Base-by-base conservation (phyloP, 192 early-diverging fungal species). In the Funneliformis geosporum region DNA sequence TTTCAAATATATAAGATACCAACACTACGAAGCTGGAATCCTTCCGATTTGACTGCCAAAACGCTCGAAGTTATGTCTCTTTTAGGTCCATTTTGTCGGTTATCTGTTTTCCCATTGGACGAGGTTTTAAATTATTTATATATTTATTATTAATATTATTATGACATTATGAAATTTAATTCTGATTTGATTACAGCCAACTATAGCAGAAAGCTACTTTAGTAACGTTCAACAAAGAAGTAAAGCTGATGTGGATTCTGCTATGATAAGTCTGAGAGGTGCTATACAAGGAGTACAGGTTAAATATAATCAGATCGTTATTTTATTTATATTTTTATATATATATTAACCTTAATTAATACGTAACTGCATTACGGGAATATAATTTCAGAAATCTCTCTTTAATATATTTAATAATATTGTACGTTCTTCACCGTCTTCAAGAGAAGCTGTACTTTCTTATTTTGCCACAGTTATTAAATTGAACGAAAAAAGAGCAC, bases 1-100 rank as follows among this genome's bases (percentile, higher is more conserved):
- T 50, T 39, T 62, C 12, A 47, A 82, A 0, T 40, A 69, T 42
- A 59, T 68, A 72, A 79, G 80, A 43, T 83, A n/a, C 46, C 80
- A 42, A 73, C 42, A 61, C 61, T 87, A 42, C 72, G 81, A 25
- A 86, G 84, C 47, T 94, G 90, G 84, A 86, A 91, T 75, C 92
- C 92, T 11, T 64, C 84, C 7, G 84, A 88, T 76, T 74, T 82
- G 0, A 84, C 82, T 8, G 90, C 92, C 0, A 82, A 82, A 33
- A 86, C 77, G 27, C 80, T 94, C 18, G 93, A 94, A 76, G 72
- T 89, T 5, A 64, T 88, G 12, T 90, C 92, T n/a, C 81, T 95
- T 42, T 84, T 96, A 1, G 95, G 95, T 4, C 93, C 92, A 11
- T 94, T 94, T 62, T 90, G 94, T 73, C 82, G 81, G 60, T 70